Percentiles rank a stretch among this genome's conserved stretches.
Conservation (phyloP, 2,329 filamentous ascomycete species). For the Fusarium siculi region DNA sequence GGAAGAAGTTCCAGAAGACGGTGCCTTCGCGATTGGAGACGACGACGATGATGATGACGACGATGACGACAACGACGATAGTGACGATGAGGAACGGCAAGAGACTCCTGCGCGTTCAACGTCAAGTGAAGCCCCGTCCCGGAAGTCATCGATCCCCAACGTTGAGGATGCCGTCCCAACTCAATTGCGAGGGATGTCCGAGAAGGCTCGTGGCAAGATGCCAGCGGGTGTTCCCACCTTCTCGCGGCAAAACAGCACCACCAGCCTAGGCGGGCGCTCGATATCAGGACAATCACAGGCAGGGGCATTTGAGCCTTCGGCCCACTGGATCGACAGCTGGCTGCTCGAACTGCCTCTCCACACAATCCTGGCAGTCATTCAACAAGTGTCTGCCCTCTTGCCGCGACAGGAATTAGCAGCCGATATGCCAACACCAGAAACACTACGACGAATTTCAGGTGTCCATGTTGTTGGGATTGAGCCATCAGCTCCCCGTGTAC, state of each 20-base stretch:
- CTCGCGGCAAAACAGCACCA: constrained; percentile 89
- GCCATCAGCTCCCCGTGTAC: constrained; percentile 77
- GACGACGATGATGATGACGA: constrained; percentile 62
- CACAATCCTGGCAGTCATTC: constrained; percentile 82
- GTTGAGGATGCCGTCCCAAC: constrained; percentile 82
- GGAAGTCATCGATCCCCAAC: constrained; percentile 74
- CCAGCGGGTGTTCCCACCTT: constrained; percentile 85
- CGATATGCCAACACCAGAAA: constrained; percentile 57
- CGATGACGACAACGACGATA: constrained; percentile 60
- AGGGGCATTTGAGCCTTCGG: constrained; percentile 79
- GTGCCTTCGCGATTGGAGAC: constrained; percentile 88
- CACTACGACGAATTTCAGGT: constrained; percentile 65
- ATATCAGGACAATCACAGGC: constrained; percentile 65
- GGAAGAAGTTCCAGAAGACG: constrained; percentile 66
- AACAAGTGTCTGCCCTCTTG: constrained; percentile 69
- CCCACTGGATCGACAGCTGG: constrained; percentile 92
- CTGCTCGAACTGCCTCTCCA: constrained; percentile 91
- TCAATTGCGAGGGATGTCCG: constrained; percentile 92
- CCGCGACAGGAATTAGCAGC: constrained; percentile 59
- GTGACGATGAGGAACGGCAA: constrained; percentile 60
- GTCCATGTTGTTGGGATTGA: constrained; percentile 78
- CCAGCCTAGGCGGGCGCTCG: constrained; percentile 77
- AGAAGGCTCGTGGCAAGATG: constrained; percentile 96
- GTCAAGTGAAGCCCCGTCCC: constrained; percentile 70
- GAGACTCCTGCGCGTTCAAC: constrained; percentile 72